Base-by-base conservation (phyloP, 2,329 filamentous ascomycete species). In the Colletotrichum sp. region DNA sequence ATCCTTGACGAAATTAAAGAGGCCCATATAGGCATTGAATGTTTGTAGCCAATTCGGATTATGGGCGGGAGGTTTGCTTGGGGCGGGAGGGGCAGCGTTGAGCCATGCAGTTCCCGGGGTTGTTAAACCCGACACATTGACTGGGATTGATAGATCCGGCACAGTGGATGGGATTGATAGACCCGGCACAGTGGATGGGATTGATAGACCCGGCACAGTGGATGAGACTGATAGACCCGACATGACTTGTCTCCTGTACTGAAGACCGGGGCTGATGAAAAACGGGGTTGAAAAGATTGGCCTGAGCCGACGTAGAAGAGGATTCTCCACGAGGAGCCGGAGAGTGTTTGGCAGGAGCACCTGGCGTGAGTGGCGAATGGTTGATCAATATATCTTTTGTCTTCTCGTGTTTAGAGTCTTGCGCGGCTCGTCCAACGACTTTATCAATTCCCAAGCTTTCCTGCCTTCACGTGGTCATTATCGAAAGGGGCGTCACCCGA, bases 21-120 rank as follows among this genome's bases (percentile, higher is more conserved):
- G 15, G 0, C 36, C 2, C 4, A 2, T 0, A 0, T 1, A 39
- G 36, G 36, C 36, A 39, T 39, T 39, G 36, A 39, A 39, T 36
- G 7, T 36, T 36, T 8, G 3, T 36, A 36, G 34, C 34, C 15
- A 13, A 7, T 6, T 6, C 32, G 32, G 13, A 3, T 28, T 28
- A 28, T 28, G 26, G 26, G 26, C 2, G 26, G 26, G 26, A 28
- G 26, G 26, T 28, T 28, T 26, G 26, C 26, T 26, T 26, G 26
- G 26, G 26, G 26, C 26, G 26, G 36, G 36, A 5, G 36, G 16
- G 36, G 3, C 36, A 39, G 16, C 36, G 36, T 39, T 3, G 36
- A 39, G 36, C 36, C 15, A 39, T 9, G 2, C 36, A 39, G 36
- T 39, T 39, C 1, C 39, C 3, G 39, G 18, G 39, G 18, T n/a